Percentiles rank a stretch among this genome's conserved stretches.
Conservation (phyloP, 78 protist species). For the Planoprotostelium fungivorum region DNA sequence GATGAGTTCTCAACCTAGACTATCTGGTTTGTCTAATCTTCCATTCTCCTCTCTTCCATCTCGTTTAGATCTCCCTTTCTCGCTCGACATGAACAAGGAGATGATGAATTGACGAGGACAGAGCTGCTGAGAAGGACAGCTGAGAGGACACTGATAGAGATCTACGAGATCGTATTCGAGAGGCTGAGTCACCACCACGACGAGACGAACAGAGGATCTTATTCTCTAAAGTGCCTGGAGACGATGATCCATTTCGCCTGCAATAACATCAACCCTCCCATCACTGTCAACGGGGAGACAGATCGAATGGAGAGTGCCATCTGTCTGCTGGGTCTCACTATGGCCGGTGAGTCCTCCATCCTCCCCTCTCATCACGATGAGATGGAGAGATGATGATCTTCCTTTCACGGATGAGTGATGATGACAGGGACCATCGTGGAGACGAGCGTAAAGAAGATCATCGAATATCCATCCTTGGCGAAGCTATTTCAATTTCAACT, state of each 20-base stretch:
- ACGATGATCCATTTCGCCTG: not conserved
- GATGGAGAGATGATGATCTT: not conserved
- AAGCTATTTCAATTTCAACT: not conserved
- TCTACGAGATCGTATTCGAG: constrained; percentile 6
- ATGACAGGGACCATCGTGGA: not conserved
- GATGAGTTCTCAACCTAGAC: constrained; percentile 42
- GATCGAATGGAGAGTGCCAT: not conserved
- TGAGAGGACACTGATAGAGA: constrained; percentile 24
- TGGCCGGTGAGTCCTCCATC: not conserved
- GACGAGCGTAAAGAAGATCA: not conserved
- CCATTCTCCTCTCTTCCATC: not conserved
- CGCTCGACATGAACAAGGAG: no score
- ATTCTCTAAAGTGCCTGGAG: not conserved
- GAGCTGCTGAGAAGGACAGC: constrained; percentile 42
- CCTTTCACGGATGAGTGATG: not conserved
- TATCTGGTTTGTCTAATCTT: not conserved
- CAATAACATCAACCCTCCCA: not conserved
- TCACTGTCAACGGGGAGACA: not conserved
- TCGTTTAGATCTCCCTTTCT: not conserved
- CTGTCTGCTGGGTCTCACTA: not conserved
- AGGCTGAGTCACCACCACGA: not conserved
- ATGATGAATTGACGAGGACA: no score
- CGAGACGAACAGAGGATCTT: not conserved
- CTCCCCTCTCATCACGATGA: not conserved
- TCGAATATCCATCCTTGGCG: not conserved